Evolutionary conservation across 495 filamentous ascomycete genomes (phyloP).

Genomic region (Penicillium turbatum): DNA sequence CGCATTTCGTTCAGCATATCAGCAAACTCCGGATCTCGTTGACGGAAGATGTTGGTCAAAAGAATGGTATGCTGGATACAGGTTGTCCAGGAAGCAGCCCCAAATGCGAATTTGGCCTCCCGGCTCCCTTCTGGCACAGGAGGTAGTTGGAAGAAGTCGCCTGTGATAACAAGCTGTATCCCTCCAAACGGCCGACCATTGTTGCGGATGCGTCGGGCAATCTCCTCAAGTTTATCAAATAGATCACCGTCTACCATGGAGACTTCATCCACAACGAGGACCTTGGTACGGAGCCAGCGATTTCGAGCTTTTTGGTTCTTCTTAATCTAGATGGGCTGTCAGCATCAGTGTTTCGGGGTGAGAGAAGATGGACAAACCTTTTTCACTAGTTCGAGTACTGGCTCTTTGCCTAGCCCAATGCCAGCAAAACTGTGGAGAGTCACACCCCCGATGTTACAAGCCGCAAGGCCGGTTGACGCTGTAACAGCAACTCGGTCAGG

Average conservation of each 20-base stretch:
- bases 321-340: constrained; percentile 53
- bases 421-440: constrained; percentile 95
- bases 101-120: constrained; percentile 82
- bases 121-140: constrained; percentile 75
- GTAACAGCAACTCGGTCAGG: constrained; percentile 85
- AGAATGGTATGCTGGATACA: constrained; percentile 94
- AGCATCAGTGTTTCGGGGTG: background rate
- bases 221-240: constrained; percentile 90
- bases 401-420: constrained; percentile 91
- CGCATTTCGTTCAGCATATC: constrained; percentile 97
- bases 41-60: constrained; percentile 91
- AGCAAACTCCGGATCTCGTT: constrained; percentile 89
- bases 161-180: constrained; percentile 92
- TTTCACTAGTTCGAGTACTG: constrained; percentile 73
- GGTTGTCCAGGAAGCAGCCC: constrained; percentile 85
- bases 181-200: constrained; percentile 93
- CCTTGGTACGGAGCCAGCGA: constrained; percentile 83
- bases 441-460: constrained; percentile 93
- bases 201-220: constrained; percentile 75
- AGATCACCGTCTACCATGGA: constrained; percentile 98
- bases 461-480: constrained; percentile 91
- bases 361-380: constrained; percentile 44
- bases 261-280: constrained; percentile 88
- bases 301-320: constrained; percentile 80
- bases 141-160: constrained; percentile 95